Conservation (phyloP, 257 asterid species). For the Fraxinus excelsior region DNA sequence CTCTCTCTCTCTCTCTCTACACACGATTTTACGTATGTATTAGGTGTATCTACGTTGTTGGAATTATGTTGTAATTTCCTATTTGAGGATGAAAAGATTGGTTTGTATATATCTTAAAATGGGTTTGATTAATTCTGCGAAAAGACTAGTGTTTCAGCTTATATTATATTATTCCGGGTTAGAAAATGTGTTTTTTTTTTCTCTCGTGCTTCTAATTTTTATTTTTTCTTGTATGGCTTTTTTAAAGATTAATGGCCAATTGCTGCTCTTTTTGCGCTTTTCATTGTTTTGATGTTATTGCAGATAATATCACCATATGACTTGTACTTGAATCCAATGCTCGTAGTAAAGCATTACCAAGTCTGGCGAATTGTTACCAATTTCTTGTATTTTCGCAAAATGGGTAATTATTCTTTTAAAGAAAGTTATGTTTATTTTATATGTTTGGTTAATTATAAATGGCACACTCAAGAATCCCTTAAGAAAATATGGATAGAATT, state of each 20-base stretch:
- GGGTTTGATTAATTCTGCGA: background rate
- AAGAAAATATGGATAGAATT: background rate
- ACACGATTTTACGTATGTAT: background rate
- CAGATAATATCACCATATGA: slow-evolving; percentile 98
- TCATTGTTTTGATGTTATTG: slow-evolving; percentile 25
- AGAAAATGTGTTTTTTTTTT: no score
- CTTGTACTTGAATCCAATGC: slow-evolving; percentile 86
- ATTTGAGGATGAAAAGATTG: background rate
- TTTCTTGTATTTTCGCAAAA: slow-evolving; percentile 90
- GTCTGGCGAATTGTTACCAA: slow-evolving; percentile 93
- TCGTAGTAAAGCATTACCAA: slow-evolving; percentile 84
- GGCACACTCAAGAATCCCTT: background rate
- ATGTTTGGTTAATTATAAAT: background rate
- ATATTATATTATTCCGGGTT: background rate
- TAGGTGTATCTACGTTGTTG: background rate
- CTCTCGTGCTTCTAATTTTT: no score
- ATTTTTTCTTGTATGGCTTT: background rate
- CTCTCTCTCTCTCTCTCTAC: background rate
- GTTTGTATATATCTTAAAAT: background rate
- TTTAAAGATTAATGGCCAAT: background rate
- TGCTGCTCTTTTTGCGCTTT: background rate
- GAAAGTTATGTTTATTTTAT: slow-evolving; percentile 5
- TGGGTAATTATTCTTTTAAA: slow-evolving; percentile 60
- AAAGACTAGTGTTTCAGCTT: background rate
- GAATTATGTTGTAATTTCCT: background rate